Evolutionary conservation across 2,329 filamentous ascomycete species (phyloP), one percentile per base, ranked within the genome.

Genomic region (Lomentospora prolificans): DNA sequence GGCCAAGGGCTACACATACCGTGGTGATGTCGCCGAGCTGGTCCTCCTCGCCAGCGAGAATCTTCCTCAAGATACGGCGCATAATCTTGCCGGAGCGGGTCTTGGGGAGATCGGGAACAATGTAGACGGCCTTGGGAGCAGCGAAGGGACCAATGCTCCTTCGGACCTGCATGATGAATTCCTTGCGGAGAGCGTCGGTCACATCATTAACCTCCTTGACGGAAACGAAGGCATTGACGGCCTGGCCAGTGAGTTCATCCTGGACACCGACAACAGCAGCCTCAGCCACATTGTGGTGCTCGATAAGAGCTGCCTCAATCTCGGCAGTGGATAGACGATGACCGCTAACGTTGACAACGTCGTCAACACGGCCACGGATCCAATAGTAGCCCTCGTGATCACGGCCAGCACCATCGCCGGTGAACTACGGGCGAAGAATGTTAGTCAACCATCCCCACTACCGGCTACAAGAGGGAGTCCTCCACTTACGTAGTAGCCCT

Each of bases 341-440:
- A 27, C 94, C 94, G 64, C 88, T 94, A 60, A 99, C 94, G 72
- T 99, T 99, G 70, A 99, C 92, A 46, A 99, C 94, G 66, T 99
- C 94, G 68, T 99, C 94, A 55, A 99, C 94, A 71, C 94, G 90
- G 61, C 94, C 94, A 60, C 94, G 89, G 70, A 99, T 99, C 94
- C 94, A 99, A 83, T 97, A 99, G 79, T 96, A 99, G 57, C 94
- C 94, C 66, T 99, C 94, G 72, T 96, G 88, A 70, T 99, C 94
- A 67, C 94, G 89, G 58, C 89, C 94, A 56, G 94, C 94, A 67
- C 94, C 94, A 68, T 99, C 94, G 57, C 89, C 89, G 14, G 89
- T 94, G 75, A 94, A 95, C 85, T 89, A 62, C n/a, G 17, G 3
- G 17, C 14, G 12, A 9, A 33, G 44, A 56, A 3, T 14, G 39